A percentile compares a stretch with the other conserved stretches of the same genome.
These are phyloP conservation scores for Kluyveromyces sp. DNA, from an alignment of 1,139 yeast species.

Conservation along the genomic window DNA sequence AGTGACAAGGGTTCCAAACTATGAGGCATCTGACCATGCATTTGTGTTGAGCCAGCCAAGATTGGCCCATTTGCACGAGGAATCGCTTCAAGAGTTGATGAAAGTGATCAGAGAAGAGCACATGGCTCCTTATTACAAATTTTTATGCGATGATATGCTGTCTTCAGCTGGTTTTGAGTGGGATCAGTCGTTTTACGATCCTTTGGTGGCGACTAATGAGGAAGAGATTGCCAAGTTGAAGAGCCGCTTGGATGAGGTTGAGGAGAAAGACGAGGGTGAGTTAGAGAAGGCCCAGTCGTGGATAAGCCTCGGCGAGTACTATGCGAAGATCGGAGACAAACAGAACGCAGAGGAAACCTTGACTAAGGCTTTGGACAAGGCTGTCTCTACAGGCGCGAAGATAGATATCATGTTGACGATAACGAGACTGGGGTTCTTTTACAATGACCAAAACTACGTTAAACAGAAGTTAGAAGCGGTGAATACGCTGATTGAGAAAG, in stretches of 20 bases:
- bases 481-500: conserved; percentile 75
- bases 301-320: conserved; percentile 79
- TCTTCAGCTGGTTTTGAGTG: conserved; percentile 35
- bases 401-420: conserved; percentile 80
- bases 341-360: conserved; percentile 66
- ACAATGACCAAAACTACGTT: conserved; percentile 65
- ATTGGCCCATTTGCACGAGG: conserved; percentile 36
- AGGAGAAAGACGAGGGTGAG: conserved; percentile 86
- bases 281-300: conserved; percentile 72
- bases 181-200: conserved; percentile 52
- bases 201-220: conserved; percentile 48
- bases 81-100: conserved; percentile 42
- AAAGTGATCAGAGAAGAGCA: conserved; percentile 50
- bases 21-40: conserved; percentile 68
- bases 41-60: conserved; percentile 49
- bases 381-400: conserved; percentile 84
- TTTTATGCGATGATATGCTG: conserved; percentile 48
- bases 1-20: conserved; percentile 70
- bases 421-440: conserved; percentile 82
- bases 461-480: conserved; percentile 70
- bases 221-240: conserved; percentile 50
- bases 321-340: conserved; percentile 76
- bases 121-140: conserved; percentile 80
- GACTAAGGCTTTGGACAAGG: conserved; percentile 66
- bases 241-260: conserved; percentile 62